phyloP scores from a whole-genome alignment of 1,284 basidiomycete genomes.

The Leccinum olivaceoglutinosum region DNA sequence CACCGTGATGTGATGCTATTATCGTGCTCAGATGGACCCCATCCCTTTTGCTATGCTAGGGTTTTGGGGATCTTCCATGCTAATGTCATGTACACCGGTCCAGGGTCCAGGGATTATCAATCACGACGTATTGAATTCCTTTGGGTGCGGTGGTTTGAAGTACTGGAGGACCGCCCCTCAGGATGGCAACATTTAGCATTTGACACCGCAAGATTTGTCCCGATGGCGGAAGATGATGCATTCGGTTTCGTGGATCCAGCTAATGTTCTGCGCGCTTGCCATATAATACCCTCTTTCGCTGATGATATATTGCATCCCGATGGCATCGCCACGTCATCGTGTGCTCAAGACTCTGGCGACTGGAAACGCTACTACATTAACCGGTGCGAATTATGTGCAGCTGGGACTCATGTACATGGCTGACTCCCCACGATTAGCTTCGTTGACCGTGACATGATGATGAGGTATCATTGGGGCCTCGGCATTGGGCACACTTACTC shows the following conservation, averaged over 20 bases:
- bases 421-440: background rate
- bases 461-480: slow-evolving; percentile 1
- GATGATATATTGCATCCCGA: background rate
- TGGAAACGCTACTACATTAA: slow-evolving; percentile 1
- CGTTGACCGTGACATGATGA: background rate
- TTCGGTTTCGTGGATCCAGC: background rate
- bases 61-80: background rate
- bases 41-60: background rate
- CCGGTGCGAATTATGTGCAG: background rate
- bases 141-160: background rate
- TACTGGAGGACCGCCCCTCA: background rate
- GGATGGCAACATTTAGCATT: background rate
- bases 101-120: background rate
- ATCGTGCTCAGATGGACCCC: background rate
- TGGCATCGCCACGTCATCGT: background rate
- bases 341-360: background rate
- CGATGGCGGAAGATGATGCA: background rate
- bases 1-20: background rate
- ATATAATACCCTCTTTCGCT: background rate
- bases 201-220: background rate
- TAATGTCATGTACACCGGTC: background rate
- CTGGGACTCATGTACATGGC: background rate
- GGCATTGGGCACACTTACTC: background rate
- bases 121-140: background rate
- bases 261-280: background rate